Base-by-base conservation (phyloP, 805 yeast species). In the Spathaspora hagerdaliae region DNA sequence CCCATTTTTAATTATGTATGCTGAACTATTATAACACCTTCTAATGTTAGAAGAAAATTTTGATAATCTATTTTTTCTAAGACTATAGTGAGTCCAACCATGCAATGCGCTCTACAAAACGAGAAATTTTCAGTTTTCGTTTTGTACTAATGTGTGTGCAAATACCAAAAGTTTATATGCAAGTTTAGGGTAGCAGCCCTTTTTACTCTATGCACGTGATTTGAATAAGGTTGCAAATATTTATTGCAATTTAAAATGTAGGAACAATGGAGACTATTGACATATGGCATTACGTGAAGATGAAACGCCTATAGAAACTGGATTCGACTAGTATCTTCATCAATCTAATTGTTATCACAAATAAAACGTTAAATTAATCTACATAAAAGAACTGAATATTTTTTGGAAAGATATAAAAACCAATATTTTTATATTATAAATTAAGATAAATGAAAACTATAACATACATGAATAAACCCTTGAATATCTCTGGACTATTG, bases 1-100 rank as follows among this genome's bases (percentile, higher is more conserved):
- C 67, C 69, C 69, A 64, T 64, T 51, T 58, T 64, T 51, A 44
- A 50, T 47, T 57, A 53, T 50, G 49, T 49, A 35, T 48, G 41
- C 36, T 41, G 39, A 42, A 48, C 50, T 42, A 44, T 38, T 34
- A 38, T 26, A 43, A 37, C 34, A 32, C 41, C 34, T 43, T 27
- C 31, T 9, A 27, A 29, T 26, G 13, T 31, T 33, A 27, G 34
- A 45, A 39, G 31, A 36, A 34, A 44, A 37, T 38, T 43, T 43
- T 43, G 35, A 35, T 39, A 40, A 26, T 36, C 19, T 36, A 27
- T 32, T 33, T 43, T 42, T 33, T 40, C 38, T 32, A 31, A 27
- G 15, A 24, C 36, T 13, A 29, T 31, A 27, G 44, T 29, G 32
- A 29, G 12, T 29, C 32, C 12, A 9, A 11, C 32, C 12, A 29